phyloP scores from a whole-genome alignment of 345 rosid species.

The Euphorbia pulcherrima region DNA sequence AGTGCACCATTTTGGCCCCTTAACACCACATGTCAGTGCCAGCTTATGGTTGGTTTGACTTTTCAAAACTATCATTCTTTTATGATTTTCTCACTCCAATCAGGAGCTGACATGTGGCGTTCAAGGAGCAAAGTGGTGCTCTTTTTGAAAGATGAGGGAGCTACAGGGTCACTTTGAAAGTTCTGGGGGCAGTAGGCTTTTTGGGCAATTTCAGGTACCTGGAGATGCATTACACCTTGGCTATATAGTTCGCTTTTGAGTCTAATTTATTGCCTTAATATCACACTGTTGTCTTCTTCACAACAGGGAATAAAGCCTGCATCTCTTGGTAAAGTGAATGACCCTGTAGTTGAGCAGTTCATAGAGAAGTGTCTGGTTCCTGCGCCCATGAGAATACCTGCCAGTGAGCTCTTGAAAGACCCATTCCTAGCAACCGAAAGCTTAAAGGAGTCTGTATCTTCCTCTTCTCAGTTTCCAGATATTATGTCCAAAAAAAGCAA shows the following conservation, averaged over 20 bases:
- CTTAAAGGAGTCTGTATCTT: conserved; percentile 54
- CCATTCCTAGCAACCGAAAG: conserved; percentile 46
- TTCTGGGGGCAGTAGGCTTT: too few relatives aligned
- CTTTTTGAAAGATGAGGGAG: too few relatives aligned
- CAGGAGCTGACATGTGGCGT: too few relatives aligned
- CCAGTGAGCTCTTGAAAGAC: conserved; percentile 68
- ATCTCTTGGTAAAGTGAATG: conserved; percentile 62
- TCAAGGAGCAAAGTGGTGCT: too few relatives aligned
- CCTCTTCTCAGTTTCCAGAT: conserved; percentile 33
- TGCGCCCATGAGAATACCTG: conserved; percentile 70
- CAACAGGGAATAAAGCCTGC: conserved; percentile 73
- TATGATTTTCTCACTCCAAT: too few relatives aligned
- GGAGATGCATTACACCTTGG: too few relatives aligned
- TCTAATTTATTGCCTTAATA: neutral
- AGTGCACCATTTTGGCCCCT: too few relatives aligned
- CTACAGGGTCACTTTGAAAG: too few relatives aligned
- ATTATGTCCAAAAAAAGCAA: conserved; percentile 4
- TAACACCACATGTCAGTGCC: too few relatives aligned
- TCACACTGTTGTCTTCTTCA: conserved; percentile 5
- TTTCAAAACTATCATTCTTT: too few relatives aligned
- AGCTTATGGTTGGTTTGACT: too few relatives aligned
- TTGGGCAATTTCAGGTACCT: too few relatives aligned
- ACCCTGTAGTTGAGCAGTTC: conserved; percentile 59
- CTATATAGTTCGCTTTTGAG: neutral
- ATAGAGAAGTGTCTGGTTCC: conserved; percentile 88